A percentile compares a stretch with the other conserved stretches of the same genome.
Conservation (phyloP, 106 monocot species). For the Acorus gramineus region DNA sequence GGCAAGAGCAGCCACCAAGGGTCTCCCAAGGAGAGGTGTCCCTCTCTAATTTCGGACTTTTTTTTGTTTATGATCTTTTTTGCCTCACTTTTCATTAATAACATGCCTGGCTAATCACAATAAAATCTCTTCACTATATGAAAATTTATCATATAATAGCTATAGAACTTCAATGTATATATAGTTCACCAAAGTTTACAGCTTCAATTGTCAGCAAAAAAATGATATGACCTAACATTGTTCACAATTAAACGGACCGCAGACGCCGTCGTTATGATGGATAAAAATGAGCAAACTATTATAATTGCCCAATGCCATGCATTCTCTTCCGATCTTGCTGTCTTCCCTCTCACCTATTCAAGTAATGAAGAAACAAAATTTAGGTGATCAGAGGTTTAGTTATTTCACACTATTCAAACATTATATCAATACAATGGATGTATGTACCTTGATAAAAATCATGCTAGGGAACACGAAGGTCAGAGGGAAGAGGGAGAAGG, state of each 20-base stretch:
- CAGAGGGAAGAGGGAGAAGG: slow-evolving; percentile 42
- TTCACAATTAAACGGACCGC: slow-evolving; percentile 36
- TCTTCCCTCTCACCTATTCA: slow-evolving; percentile 31
- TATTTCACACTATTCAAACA: no score
- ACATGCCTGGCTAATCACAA: no score
- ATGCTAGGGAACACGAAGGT: slow-evolving; percentile 62
- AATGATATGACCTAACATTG: slow-evolving; percentile 34
- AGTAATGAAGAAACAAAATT: background rate
- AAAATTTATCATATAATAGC: no score
- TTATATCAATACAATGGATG: no score
- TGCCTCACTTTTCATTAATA: no score
- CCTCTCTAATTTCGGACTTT: no score
- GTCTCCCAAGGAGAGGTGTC: no score
- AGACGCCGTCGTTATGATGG: slow-evolving; percentile 32
- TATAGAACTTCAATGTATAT: no score
- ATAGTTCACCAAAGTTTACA: no score
- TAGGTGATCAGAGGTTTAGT: background rate
- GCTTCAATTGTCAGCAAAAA: slow-evolving; percentile 43
- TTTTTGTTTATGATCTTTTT: no score
- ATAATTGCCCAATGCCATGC: slow-evolving; percentile 46
- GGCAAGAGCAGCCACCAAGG: no score
- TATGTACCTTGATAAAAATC: slow-evolving; percentile 48
- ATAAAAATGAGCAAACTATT: slow-evolving; percentile 25
- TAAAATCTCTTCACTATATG: no score
- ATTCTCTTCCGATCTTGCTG: slow-evolving; percentile 14